Conservation (phyloP, 75 land plant genomes). For the Cupressus sempervirens region DNA sequence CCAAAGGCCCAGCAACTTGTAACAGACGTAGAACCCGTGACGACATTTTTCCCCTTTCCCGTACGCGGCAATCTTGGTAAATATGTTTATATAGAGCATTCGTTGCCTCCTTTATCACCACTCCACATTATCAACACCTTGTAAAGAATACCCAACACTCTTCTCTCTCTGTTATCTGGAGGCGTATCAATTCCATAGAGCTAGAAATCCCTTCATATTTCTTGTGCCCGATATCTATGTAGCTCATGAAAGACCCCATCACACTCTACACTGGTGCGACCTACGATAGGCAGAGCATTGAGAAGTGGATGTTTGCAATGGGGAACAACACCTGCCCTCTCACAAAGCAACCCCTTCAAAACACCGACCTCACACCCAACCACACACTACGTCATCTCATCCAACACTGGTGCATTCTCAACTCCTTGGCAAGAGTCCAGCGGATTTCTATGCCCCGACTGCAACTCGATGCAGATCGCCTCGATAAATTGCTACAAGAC, state of each 20-base stretch:
- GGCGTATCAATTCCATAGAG: not conserved
- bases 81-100: too few species aligned
- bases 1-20: too few species aligned
- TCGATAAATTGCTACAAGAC: not conserved
- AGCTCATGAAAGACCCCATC: too few species aligned
- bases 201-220: not conserved
- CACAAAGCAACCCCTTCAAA: slow-evolving; percentile 41
- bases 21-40: too few species aligned
- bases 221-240: too few species aligned
- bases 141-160: too few species aligned
- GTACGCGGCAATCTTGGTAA: too few species aligned
- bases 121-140: too few species aligned
- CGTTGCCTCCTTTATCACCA: too few species aligned
- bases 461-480: slow-evolving; percentile 6
- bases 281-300: slow-evolving; percentile 61
- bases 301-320: slow-evolving; percentile 43
- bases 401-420: slow-evolving; percentile 12
- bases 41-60: too few species aligned
- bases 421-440: slow-evolving; percentile 63
- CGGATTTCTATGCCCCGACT: slow-evolving; percentile 64
- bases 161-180: too few species aligned
- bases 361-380: not conserved
- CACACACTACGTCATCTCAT: too few species aligned
- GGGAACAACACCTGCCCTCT: slow-evolving; percentile 46
- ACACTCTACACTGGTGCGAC: slow-evolving; percentile 41